Conservation (phyloP, 1,284 basidiomycete genomes). For the Pseudozyma tsukubaensis region DNA sequence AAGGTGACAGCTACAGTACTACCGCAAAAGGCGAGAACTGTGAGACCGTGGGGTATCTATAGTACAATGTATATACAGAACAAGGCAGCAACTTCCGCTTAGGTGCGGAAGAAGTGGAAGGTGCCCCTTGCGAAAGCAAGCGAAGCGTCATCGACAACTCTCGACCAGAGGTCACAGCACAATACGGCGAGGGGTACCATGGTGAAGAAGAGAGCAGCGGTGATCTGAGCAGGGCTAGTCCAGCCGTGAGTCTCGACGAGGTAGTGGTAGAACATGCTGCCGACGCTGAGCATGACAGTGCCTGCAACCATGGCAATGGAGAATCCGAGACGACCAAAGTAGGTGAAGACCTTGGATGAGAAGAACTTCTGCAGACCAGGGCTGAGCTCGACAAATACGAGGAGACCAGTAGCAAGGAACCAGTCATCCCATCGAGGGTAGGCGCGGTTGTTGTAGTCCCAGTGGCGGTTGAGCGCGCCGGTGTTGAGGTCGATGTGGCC, state of each 20-base stretch:
- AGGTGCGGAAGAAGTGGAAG: slow-evolving; percentile 47
- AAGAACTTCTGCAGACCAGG: slow-evolving; percentile 39
- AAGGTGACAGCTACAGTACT: background rate
- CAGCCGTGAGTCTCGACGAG: slow-evolving; percentile 36
- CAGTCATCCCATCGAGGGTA: slow-evolving; percentile 60
- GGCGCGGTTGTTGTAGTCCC: slow-evolving; percentile 41
- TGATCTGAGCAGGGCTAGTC: slow-evolving; percentile 37
- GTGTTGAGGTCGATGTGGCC: slow-evolving; percentile 52
- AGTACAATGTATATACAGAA: background rate
- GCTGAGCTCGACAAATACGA: slow-evolving; percentile 52
- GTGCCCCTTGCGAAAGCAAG: slow-evolving; percentile 44
- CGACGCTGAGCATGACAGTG: slow-evolving; percentile 54
- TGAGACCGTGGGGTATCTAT: slow-evolving; percentile 15
- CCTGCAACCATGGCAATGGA: slow-evolving; percentile 54
- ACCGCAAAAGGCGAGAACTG: background rate
- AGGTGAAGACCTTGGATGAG: slow-evolving; percentile 29
- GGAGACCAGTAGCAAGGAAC: slow-evolving; percentile 48
- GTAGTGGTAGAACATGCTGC: slow-evolving; percentile 43
- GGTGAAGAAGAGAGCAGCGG: slow-evolving; percentile 47
- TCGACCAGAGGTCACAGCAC: slow-evolving; percentile 45
- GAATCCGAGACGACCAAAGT: slow-evolving; percentile 53
- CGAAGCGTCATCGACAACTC: slow-evolving; percentile 48
- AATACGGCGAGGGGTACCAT: slow-evolving; percentile 52
- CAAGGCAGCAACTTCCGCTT: background rate
- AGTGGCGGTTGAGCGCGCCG: slow-evolving; percentile 47